A percentile compares a stretch with the other conserved stretches of the same genome.
Conservation (phyloP, 2,329 filamentous ascomycete species). For the Fusarium sp. region DNA sequence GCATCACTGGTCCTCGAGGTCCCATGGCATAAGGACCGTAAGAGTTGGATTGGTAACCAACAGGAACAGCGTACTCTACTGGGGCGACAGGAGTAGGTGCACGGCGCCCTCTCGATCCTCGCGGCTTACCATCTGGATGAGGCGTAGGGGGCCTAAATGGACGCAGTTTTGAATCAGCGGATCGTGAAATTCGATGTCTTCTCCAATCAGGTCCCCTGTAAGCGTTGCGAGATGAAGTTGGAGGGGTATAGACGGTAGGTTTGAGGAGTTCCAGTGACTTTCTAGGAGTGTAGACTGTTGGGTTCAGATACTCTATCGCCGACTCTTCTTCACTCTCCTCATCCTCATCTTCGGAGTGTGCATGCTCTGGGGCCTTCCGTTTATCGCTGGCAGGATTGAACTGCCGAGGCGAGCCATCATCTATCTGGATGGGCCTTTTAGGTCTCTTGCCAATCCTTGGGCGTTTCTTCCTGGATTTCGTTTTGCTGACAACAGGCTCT, state of each 20-base stretch:
- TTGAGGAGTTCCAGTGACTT: conserved; percentile 28
- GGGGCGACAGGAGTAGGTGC: not conserved
- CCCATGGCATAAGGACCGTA: conserved; percentile 1
- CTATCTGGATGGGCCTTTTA: not conserved
- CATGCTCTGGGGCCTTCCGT: not conserved
- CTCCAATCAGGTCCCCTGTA: not conserved
- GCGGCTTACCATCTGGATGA: conserved; percentile 26
- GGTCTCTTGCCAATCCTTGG: conserved; percentile 2
- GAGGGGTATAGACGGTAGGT: conserved; percentile 34
- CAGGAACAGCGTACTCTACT: not conserved
- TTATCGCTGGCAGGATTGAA: not conserved
- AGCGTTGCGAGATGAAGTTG: conserved; percentile 19
- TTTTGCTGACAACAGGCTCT: not conserved
- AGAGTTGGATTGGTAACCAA: not conserved
- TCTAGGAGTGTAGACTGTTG: conserved; percentile 33
- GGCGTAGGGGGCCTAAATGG: conserved; percentile 34
- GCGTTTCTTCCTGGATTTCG: conserved; percentile 1
- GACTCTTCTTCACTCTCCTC: not conserved
- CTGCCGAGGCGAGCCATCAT: not conserved
- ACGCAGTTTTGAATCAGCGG: not conserved
- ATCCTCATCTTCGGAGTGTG: not conserved
- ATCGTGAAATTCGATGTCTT: not conserved
- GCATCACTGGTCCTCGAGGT: not conserved
- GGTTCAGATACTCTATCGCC: conserved; percentile 19
- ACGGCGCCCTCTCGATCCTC: conserved; percentile 3